phyloP scores from a whole-genome alignment of 768 basidiomycete genomes.

The Pilatotrama ljubarskyi region DNA sequence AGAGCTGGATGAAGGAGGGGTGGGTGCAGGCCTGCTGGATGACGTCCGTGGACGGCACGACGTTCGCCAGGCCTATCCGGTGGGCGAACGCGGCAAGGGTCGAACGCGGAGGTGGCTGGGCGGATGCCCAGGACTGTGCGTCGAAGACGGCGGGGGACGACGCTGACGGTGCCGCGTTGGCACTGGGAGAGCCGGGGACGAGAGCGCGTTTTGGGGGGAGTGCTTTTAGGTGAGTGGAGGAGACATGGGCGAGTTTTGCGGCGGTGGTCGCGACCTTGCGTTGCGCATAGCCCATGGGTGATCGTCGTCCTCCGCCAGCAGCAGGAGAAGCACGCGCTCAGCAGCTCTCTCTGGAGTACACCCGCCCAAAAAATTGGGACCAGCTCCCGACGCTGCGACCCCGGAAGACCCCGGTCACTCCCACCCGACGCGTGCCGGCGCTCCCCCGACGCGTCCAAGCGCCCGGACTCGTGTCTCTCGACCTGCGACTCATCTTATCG shows the following conservation, averaged over 20 bases:
- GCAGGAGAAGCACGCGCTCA: constrained; percentile 22
- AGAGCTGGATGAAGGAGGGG: constrained; percentile 60
- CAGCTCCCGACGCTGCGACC: constrained; percentile 10
- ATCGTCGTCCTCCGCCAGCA: constrained; percentile 26
- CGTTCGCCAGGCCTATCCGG: constrained; percentile 66
- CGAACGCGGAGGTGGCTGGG: constrained; percentile 71
- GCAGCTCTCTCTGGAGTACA: neutral
- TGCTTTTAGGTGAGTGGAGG: constrained; percentile 50
- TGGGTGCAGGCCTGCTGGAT: constrained; percentile 81
- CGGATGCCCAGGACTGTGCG: constrained; percentile 64
- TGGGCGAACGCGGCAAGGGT: constrained; percentile 77
- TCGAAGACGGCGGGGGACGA: constrained; percentile 44
- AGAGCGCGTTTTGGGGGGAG: constrained; percentile 66
- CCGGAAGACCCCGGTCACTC: constrained; percentile 16
- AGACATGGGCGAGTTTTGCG: constrained; percentile 51
- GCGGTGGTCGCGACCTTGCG: constrained; percentile 53
- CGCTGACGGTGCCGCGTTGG: constrained; percentile 10
- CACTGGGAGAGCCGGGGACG: constrained; percentile 16
- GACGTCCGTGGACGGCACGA: constrained; percentile 52
- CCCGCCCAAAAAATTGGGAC: constrained; percentile 19
- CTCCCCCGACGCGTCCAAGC: neutral
- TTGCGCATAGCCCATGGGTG: constrained; percentile 59
- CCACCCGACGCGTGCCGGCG: constrained; percentile 1
- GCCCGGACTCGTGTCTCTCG: too few relatives aligned
- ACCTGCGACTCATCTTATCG: too few relatives aligned